Conservation (phyloP, 768 basidiomycete species). For the Tricholoma matsutake region DNA sequence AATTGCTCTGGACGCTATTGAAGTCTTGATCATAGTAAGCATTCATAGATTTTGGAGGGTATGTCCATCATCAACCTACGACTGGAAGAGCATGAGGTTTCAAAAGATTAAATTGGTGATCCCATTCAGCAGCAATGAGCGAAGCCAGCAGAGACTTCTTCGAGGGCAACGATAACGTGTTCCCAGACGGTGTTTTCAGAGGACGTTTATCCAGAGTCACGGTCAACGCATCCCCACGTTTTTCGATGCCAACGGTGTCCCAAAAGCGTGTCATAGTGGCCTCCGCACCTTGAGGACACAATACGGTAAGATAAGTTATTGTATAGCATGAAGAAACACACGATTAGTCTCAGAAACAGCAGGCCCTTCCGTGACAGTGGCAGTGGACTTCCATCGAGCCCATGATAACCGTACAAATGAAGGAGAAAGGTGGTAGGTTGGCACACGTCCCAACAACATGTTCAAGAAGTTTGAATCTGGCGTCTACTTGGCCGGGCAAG, state of each 20-base stretch:
- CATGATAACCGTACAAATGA: slow-evolving; percentile 6
- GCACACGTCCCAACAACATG: slow-evolving; percentile 16
- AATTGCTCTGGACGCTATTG: slow-evolving; percentile 84
- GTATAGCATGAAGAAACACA: slow-evolving; percentile 26
- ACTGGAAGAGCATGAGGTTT: slow-evolving; percentile 92
- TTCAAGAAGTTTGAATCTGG: background rate
- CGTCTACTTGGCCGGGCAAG: no score
- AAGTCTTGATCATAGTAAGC: slow-evolving; percentile 58
- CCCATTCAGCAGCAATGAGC: slow-evolving; percentile 95
- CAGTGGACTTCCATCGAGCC: slow-evolving; percentile 20
- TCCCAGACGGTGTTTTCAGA: slow-evolving; percentile 88
- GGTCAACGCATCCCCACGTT: slow-evolving; percentile 46
- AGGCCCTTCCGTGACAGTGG: slow-evolving; percentile 37
- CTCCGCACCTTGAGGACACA: slow-evolving; percentile 66
- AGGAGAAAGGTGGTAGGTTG: slow-evolving; percentile 7
- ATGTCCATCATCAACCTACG: slow-evolving; percentile 41
- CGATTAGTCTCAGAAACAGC: slow-evolving; percentile 63
- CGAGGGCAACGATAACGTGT: slow-evolving; percentile 65
- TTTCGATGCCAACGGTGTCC: slow-evolving; percentile 83
- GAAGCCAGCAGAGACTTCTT: slow-evolving; percentile 73
- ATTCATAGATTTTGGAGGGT: background rate
- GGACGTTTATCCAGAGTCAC: slow-evolving; percentile 81
- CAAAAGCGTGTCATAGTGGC: slow-evolving; percentile 88
- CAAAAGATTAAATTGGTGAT: slow-evolving; percentile 79
- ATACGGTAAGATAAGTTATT: background rate